Base-by-base conservation (phyloP, 495 filamentous ascomycete genomes). In the Podospora comata region DNA sequence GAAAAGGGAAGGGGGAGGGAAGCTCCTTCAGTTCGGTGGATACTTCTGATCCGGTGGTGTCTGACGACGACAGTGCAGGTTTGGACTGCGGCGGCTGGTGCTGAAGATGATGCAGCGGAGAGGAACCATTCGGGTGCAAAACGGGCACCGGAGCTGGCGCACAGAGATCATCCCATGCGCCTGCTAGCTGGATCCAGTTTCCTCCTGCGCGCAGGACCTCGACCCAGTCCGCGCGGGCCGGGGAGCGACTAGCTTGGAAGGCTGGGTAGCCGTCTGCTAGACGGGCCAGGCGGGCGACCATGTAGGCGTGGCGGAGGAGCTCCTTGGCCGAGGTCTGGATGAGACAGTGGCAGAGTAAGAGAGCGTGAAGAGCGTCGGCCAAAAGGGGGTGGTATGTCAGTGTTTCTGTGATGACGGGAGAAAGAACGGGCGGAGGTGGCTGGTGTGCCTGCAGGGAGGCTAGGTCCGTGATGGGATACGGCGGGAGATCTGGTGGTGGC, bases 301-400 rank as follows among this genome's bases (percentile, higher is more conserved):
- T 93, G 77, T 91, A 83, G 0, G 90, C 90, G 73, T 93, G 89
- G 48, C 91, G 89, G 62, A 87, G 86, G 34, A 92, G 82, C 74
- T 92, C 90, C 61, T 88, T 91, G 19, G 85, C 77, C 0, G 90
- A 88, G 1, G 91, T 94, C 74, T 92, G 91, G 16, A 92, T 78
- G 11, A 94, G 85, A 34, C 84, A 82, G 74, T 94, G 91, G 70
- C 87, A 88, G 57, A 94, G 82, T 23, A 94, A 80, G 16, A 93
- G 78, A 26, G 88, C 87, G 75, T 94, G 91, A 1, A 94, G 83
- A 3, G 88, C 88, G 65, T 94, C 91, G 5, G 87, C 88, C 20
- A 93, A 81, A 2, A 94, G 83, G 0, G 91, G 91, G 71, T 94
- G 91, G 74, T 91, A 94, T 18, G 91, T 93, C 4, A 93, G 81